Percentiles rank a stretch among this genome's conserved stretches.
Evolutionary conservation across 805 yeast species (phyloP).

Genomic region (Suhomyces sp.): DNA sequence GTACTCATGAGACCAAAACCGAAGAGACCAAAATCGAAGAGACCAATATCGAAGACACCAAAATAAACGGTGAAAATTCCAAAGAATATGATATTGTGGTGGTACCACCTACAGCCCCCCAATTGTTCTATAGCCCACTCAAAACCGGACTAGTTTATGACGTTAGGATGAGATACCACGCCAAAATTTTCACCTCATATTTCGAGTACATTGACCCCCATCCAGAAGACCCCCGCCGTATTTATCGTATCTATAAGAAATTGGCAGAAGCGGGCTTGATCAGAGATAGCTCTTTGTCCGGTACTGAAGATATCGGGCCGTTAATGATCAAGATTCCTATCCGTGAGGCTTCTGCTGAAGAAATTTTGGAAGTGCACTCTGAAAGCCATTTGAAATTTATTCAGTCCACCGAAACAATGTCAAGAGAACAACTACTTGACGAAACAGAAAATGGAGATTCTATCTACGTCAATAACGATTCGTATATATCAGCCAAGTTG

Average conservation of each 20-base stretch:
- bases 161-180: constrained; percentile 96
- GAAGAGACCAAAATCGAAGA: neutral
- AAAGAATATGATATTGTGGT: constrained; percentile 19
- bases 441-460: constrained; percentile 93
- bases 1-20: neutral
- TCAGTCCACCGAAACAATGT: constrained; percentile 72
- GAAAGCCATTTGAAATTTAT: constrained; percentile 74
- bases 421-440: constrained; percentile 68
- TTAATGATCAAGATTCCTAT: constrained; percentile 87
- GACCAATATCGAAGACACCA: neutral
- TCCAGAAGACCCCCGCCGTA: constrained; percentile 97
- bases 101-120: constrained; percentile 63
- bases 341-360: constrained; percentile 84
- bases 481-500: constrained; percentile 78
- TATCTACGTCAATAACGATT: constrained; percentile 90
- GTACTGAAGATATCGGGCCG: constrained; percentile 74
- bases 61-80: neutral
- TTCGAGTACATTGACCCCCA: constrained; percentile 96
- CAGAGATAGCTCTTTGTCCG: constrained; percentile 70
- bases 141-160: constrained; percentile 96
- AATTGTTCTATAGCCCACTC: constrained; percentile 64
- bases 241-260: constrained; percentile 87
- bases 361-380: constrained; percentile 82
- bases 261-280: constrained; percentile 93
- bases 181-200: constrained; percentile 87